A percentile compares a stretch with the other conserved stretches of the same genome.
phyloP scores from a whole-genome alignment of 106 monocot species.

The Amphibolis antarctica region DNA sequence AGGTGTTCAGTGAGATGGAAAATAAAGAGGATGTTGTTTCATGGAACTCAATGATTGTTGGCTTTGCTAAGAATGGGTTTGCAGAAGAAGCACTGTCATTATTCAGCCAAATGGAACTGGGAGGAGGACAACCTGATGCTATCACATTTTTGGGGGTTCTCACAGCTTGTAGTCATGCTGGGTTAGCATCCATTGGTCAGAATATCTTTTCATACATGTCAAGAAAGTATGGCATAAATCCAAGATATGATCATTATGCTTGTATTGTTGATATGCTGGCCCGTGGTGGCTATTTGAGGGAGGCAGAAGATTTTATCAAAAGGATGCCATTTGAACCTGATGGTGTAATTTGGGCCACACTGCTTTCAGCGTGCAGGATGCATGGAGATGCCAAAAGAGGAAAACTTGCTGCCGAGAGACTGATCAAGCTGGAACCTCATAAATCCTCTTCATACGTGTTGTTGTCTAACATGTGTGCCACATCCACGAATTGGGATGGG shows the following conservation, averaged over 20 bases:
- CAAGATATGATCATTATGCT: slow-evolving; percentile 55
- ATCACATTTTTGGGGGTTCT: slow-evolving; percentile 58
- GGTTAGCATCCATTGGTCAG: slow-evolving; percentile 31
- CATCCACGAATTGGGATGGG: slow-evolving; percentile 37
- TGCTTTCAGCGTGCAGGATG: slow-evolving; percentile 46
- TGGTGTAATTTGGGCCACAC: slow-evolving; percentile 52
- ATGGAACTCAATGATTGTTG: slow-evolving; percentile 66
- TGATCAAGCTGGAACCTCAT: slow-evolving; percentile 44
- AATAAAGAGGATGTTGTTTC: slow-evolving; percentile 26
- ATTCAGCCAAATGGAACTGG: slow-evolving; percentile 35
- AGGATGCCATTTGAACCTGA: slow-evolving; percentile 40
- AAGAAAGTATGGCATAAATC: slow-evolving; percentile 26
- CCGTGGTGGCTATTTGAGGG: slow-evolving; percentile 42
- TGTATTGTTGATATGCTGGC: slow-evolving; percentile 64
- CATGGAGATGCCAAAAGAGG: slow-evolving; percentile 35
- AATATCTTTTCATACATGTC: slow-evolving; percentile 37
- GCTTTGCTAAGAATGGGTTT: slow-evolving; percentile 57
- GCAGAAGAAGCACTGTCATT: slow-evolving; percentile 37
- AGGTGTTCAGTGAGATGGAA: slow-evolving; percentile 34
- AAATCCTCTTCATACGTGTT: slow-evolving; percentile 49
- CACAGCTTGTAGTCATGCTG: slow-evolving; percentile 64
- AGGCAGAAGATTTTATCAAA: slow-evolving; percentile 47
- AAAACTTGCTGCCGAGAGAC: slow-evolving; percentile 35
- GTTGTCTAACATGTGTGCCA: slow-evolving; percentile 46
- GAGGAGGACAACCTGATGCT: slow-evolving; percentile 31